Conservation (phyloP, 164 flowering plant genomes). For the Dillenia suffruticosa region DNA sequence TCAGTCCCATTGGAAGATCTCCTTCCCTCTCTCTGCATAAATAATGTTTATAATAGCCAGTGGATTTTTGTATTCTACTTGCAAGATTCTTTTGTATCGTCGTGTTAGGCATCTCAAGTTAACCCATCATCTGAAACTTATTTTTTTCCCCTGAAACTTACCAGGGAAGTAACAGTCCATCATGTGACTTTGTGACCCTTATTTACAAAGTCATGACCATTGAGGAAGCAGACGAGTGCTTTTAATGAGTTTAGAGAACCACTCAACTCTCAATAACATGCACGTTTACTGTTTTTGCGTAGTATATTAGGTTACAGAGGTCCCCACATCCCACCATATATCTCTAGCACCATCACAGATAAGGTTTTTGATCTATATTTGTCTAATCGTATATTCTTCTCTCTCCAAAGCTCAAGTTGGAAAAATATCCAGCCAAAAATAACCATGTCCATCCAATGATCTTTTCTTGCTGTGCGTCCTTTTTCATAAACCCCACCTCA, state of each 20-base stretch:
- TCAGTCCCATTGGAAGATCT: constrained; percentile 16
- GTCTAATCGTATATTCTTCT: neutral
- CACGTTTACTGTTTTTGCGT: neutral
- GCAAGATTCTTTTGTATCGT: neutral
- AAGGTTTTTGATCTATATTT: constrained; percentile 1
- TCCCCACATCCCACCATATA: neutral
- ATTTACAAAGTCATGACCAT: neutral
- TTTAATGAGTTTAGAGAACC: neutral
- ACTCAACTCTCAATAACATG: neutral
- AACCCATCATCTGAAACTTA: no score
- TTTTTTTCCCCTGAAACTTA: no score
- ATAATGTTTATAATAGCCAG: no score
- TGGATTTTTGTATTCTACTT: constrained; percentile 1
- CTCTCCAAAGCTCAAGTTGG: constrained; percentile 19
- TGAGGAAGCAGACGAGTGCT: neutral
- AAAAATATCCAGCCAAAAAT: constrained; percentile 28
- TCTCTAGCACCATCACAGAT: constrained; percentile 2
- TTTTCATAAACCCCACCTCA: constrained; percentile 28
- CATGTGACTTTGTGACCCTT: neutral
- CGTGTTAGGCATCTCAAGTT: neutral
- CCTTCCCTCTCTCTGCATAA: constrained; percentile 5
- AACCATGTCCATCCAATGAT: constrained; percentile 40
- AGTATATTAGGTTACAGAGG: neutral
- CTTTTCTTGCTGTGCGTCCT: constrained; percentile 32
- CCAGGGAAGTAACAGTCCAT: neutral